A percentile compares a stretch with the other conserved stretches of the same genome.
Conservation (phyloP, 148 eudicot species). For the Vaccinium vitisidaea region DNA sequence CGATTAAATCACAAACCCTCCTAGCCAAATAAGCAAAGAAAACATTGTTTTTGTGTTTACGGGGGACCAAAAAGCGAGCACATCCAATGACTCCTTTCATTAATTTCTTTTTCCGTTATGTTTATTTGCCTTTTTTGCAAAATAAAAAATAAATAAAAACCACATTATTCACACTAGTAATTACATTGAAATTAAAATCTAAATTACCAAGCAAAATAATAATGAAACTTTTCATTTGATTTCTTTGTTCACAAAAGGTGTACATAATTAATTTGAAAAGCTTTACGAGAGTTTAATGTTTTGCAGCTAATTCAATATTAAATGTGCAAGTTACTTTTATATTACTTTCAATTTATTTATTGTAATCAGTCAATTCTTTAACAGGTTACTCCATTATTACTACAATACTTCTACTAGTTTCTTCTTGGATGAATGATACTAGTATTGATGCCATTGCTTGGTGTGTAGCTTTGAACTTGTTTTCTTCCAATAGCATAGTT, state of each 20-base stretch:
- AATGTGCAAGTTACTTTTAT: neutral
- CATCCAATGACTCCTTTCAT: neutral
- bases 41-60: neutral
- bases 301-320: neutral
- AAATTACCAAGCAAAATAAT: neutral
- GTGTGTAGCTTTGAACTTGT: neutral
- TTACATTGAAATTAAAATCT: neutral
- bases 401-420: neutral
- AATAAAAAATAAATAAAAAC: neutral
- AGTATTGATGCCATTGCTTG: neutral
- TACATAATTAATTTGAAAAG: neutral
- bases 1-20: neutral
- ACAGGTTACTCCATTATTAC: neutral
- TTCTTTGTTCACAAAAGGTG: neutral
- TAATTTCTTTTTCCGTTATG: neutral
- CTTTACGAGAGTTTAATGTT: neutral
- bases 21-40: neutral
- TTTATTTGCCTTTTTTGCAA: neutral
- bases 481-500: neutral
- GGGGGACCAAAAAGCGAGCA: neutral
- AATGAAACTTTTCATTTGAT: neutral
- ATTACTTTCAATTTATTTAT: neutral
- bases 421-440: neutral
- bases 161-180: neutral
- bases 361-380: neutral